Evolutionary conservation across 2,329 filamentous ascomycete genomes (phyloP), one percentile per base, ranked within the genome.

Genomic region (Clonostachys rosea): DNA sequence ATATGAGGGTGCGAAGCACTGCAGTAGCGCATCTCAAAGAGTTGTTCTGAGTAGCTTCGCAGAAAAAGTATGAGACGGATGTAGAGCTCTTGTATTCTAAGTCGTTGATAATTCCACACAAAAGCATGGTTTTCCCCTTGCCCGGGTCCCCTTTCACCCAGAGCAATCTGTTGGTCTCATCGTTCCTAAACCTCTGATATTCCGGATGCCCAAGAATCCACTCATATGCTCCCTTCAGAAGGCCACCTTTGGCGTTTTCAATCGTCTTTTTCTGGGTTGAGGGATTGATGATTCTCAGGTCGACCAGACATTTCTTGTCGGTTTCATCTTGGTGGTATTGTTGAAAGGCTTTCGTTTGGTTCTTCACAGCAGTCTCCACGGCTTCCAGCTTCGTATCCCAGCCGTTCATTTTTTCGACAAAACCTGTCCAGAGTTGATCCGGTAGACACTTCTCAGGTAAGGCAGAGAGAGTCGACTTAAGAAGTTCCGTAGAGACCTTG

Each of bases 41-140:
- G 43, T 52, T 71, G 48, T 70, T 71, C 34, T 74, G 59, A 1
- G 63, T 66, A 6, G 58, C 65, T 47, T 77, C 66, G 50, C 67
- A 77, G 52, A 76, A 75, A 57, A 73, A 72, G 50, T 61, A 59
- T 11, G 56, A 16, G 13, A 59, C 43, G 37, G 7, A 14, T 11
- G 12, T 2, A 36, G 40, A 34, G 17, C 3, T 12, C 13, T 9
- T 12, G 2, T 8, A 4, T 13, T 35, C 43, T 8, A 47, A 8
- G 30, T 47, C 40, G 17, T 46, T 36, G 24, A 61, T 54, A 34
- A 72, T 64, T 4, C 66, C 64, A 12, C 61, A 66, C 0, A 73
- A 44, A 1, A 72, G 51, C 65, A 73, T 73, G 0, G 68, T 73
- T 52, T 73, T 74, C 4, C 69, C 70, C 35, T 68, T 73, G 3